A percentile compares a stretch with the other conserved stretches of the same genome.
Evolutionary conservation across 1,284 basidiomycete genomes (phyloP).

Genomic region (Ustilago vetiveriae): DNA sequence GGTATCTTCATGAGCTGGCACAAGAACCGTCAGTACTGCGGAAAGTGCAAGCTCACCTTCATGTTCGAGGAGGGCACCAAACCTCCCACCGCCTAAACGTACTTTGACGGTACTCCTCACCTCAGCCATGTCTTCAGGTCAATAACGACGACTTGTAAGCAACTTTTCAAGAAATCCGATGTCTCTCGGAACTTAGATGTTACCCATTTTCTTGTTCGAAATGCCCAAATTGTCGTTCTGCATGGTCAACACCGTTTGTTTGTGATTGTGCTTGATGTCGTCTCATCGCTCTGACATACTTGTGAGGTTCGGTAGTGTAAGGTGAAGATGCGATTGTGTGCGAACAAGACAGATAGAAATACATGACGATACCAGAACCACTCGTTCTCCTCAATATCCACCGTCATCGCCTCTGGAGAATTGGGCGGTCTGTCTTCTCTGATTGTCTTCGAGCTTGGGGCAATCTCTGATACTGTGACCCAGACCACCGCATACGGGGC

Average conservation of each 20-base stretch:
- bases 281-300: neutral
- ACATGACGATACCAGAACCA: too few species aligned
- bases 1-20: slow-evolving; percentile 67
- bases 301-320: too few species aligned
- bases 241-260: slow-evolving; percentile 26
- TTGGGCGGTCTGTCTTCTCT: slow-evolving; percentile 70
- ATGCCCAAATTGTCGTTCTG: slow-evolving; percentile 40
- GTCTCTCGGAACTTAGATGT: slow-evolving; percentile 16
- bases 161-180: neutral
- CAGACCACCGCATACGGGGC: slow-evolving; percentile 96
- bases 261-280: neutral
- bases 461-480: slow-evolving; percentile 93
- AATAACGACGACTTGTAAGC: slow-evolving; percentile 16
- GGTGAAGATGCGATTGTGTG: too few species aligned
- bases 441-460: slow-evolving; percentile 93
- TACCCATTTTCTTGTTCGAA: slow-evolving; percentile 12
- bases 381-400: too few species aligned
- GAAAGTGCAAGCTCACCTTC: slow-evolving; percentile 68
- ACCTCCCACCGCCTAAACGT: slow-evolving; percentile 55
- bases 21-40: slow-evolving; percentile 67
- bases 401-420: slow-evolving; percentile 43
- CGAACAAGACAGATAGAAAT: too few species aligned
- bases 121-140: slow-evolving; percentile 25
- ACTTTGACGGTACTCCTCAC: neutral
- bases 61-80: slow-evolving; percentile 66